phyloP scores from a whole-genome alignment of 31 red algal genomes.

The Porphyra umbilicalis region DNA sequence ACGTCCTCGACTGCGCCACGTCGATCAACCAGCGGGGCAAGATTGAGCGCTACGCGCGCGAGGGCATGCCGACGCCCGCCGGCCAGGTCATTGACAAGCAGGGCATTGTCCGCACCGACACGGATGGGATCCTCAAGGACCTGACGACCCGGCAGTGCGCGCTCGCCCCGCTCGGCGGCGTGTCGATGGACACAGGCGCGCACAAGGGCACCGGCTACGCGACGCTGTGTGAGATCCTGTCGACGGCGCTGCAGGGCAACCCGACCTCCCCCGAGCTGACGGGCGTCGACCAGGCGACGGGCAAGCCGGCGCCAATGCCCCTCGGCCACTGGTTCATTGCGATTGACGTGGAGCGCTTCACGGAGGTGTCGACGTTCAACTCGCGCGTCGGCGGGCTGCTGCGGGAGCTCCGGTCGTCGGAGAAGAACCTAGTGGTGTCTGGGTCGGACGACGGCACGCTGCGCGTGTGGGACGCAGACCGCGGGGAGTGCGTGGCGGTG shows the following conservation, averaged over 20 bases:
- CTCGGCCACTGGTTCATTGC: slow-evolving; percentile 66
- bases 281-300: slow-evolving; percentile 62
- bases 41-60: slow-evolving; percentile 65
- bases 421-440: too few species aligned
- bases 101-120: slow-evolving; percentile 56
- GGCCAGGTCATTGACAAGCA: slow-evolving; percentile 62
- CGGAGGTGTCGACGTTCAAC: slow-evolving; percentile 32
- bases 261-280: slow-evolving; percentile 33
- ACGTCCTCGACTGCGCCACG: slow-evolving; percentile 56
- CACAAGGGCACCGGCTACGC: slow-evolving; percentile 65
- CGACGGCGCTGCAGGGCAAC: slow-evolving; percentile 36
- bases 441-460: too few species aligned
- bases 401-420: slow-evolving; percentile 32
- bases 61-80: slow-evolving; percentile 51
- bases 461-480: too few species aligned
- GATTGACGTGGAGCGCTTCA: slow-evolving; percentile 53
- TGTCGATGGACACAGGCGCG: slow-evolving; percentile 41
- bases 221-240: slow-evolving; percentile 44
- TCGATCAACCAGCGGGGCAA: slow-evolving; percentile 54
- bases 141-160: slow-evolving; percentile 57
- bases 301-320: slow-evolving; percentile 40
- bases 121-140: slow-evolving; percentile 46
- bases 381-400: slow-evolving; percentile 35
- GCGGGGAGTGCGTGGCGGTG: too few species aligned
- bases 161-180: slow-evolving; percentile 50